Evolutionary conservation across 2,329 filamentous ascomycete species (phyloP), one percentile per base, ranked within the genome.

Genomic region (Macrophomina tecta): DNA sequence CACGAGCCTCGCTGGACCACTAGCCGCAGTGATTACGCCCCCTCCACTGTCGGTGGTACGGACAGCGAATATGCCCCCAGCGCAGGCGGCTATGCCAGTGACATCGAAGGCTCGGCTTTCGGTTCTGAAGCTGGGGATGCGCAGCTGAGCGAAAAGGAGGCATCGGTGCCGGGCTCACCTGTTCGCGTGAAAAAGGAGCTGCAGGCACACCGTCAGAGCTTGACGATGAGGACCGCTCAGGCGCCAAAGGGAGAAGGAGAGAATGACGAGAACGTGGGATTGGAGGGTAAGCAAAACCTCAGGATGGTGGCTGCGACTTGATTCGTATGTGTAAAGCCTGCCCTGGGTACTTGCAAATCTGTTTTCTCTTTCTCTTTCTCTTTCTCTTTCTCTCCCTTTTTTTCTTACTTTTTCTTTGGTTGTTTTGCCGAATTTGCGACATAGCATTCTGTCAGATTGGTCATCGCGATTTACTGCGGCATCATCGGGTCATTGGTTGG

Each of bases 281-380:
- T 66, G 23, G 64, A 66, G 9, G 46, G 51, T 11, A 48, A 61
- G 42, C 40, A 46, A 14, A 36, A 42, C 12, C 32, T 66, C 7
- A 52, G 64, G 28, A 66, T 66, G 64, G 64, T 66, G 30, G 55
- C 55, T 16, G 64, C 64, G n/a, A 52, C 64, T 7, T 66, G 53
- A 52, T 36, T 12, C 30, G 42, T 14, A 14, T 5, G 42, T 14
- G 42, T 5, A 45, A 45, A 14, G 7, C 42, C 12, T 38, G 36
- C 11, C 12, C 4, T 45, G 11, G 42, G 16, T 14, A 40, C 14
- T 40, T 8, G 14, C 38, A 40, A 2, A 9, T 14, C 38, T 40
- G 23, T 7, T 12, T 38, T 8, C 23, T 23, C 9, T 36, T 18
- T 12, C 18, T 34, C 5, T 23, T 48, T 4, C 5, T 6, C 14